These are phyloP conservation scores for Cinnamomum chago DNA, from an alignment of 164 flowering plant genomes.

Conservation along the genomic window DNA sequence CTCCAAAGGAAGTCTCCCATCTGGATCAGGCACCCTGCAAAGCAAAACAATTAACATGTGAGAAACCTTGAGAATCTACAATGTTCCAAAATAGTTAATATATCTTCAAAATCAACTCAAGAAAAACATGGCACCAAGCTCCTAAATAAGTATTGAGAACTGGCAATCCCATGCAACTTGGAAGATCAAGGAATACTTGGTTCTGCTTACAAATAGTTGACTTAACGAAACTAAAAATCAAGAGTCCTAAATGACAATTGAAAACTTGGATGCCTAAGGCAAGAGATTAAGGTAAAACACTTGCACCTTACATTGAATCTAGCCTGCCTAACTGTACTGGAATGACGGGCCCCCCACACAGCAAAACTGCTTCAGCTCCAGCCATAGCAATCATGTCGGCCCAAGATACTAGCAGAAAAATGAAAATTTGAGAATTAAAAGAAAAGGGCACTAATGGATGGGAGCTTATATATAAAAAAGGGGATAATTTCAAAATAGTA, in stretches of 20 bases:
- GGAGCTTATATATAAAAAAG: not conserved
- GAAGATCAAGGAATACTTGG: not conserved
- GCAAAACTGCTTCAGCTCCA: slow-evolving; percentile 86
- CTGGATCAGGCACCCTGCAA: slow-evolving; percentile 74
- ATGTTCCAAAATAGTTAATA: not conserved
- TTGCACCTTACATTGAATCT: slow-evolving; percentile 57
- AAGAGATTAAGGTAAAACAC: not conserved
- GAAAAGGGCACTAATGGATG: not conserved
- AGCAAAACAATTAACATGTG: slow-evolving; percentile 5
- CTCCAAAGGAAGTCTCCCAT: slow-evolving; percentile 83
- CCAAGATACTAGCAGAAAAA: slow-evolving; percentile 59
- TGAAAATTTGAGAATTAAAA: no score
- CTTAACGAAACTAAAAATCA: not conserved
- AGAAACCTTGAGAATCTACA: not conserved
- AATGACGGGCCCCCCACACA: slow-evolving; percentile 87
- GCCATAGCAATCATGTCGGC: slow-evolving; percentile 86
- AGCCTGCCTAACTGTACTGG: slow-evolving; percentile 69
- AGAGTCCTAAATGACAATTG: not conserved
- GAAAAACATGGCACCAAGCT: not conserved
- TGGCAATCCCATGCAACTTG: not conserved
- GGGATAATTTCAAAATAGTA: not conserved
- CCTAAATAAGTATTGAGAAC: not conserved
- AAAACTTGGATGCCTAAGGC: not conserved
- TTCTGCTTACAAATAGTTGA: not conserved
- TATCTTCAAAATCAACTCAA: not conserved